Evolutionary conservation across 805 yeast species (phyloP), one percentile per base, ranked within the genome.

Genomic region (Lipomyces kockii): DNA sequence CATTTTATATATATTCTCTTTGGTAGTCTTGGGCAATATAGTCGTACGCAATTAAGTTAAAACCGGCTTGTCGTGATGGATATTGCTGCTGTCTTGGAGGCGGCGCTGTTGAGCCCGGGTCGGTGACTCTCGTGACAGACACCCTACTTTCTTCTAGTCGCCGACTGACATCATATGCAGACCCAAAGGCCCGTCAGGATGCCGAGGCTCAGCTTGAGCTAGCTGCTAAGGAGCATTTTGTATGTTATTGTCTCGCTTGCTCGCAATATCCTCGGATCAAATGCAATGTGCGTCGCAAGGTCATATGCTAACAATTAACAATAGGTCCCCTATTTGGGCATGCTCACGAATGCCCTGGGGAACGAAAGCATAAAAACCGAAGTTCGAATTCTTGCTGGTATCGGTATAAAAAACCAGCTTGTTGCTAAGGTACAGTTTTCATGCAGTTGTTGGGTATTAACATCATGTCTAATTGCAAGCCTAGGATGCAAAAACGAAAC

Each of bases 301-400:
- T 2, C 49, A 43, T 8, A 32, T 12, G 20, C 8, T 43, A 17
- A 43, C 22, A 3, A n/a, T 43, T 37, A n/a, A 17, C 49, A 7
- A 17, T 66, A 69, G 73, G 68, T 74, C 56, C 88, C 87, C 73
- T 94, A 88, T 77, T 80, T 92, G 74, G 85, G 86, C 54, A 81
- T 87, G 73, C 84, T 93, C 77, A 86, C 91, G 51, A 86, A 86
- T 70, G 90, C 89, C 29, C 82, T 95, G 69, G 89, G 88, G 29
- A 87, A 88, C 76, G 89, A 86, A 56, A 76, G 80, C 7, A 85
- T 85, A 64, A 86, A 85, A 74, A 80, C 88, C 5, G 97, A 94
- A 80, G 95, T 92, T 59, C 85, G 98, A 76, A 91, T 92, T 84
- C 85, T 95, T 77, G 97, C 99, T 2, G 97, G 95, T 54, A 82